Base-by-base conservation (phyloP, 2,329 filamentous ascomycete species). In the Fusarium setosum region DNA sequence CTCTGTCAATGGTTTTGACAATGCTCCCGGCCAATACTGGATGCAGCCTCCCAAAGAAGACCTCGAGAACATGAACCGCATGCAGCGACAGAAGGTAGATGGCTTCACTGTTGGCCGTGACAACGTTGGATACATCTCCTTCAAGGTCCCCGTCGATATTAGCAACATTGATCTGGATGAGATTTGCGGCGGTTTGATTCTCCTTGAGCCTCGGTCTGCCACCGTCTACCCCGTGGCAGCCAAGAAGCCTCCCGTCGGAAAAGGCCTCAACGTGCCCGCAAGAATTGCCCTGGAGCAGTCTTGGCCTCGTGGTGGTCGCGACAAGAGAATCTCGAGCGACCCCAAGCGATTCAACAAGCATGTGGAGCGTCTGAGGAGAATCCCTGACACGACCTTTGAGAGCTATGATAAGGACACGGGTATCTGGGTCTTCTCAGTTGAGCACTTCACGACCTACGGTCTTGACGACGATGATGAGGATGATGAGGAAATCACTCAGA, bases 371-470 rank as follows among this genome's bases (percentile, higher is more conserved):
- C 87, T 99, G 21, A 92, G 89, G 82, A 88, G 86, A 59, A 93
- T 97, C 34, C 81, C 83, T 9, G 90, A 93, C 75, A 98, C 96
- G 0, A 88, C 88, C 5, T 98, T 97, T 72, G 84, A 94, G 70
- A 84, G 85, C 71, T 99, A 97, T 77, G 87, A 96, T 65, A 83
- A 84, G 57, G 84, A 92, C 2, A 94, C 89, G 51, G 96, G 95
- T 51, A 86, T 92, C 44, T 99, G 96, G 96, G 87, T 88, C 13
- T 99, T 99, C 81, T 89, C 84, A 10, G 96, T 99, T n/a, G 90
- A 95, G 73, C 96, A 99, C 77, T 99, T 96, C 77, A 98, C 95
- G 2, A 97, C 94, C 2, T 99, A 99, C 74, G 94, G 92, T 37
- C 84, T 98, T 65, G 93, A 92, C 37, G 87, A 90, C 51, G 92